phyloP scores from a whole-genome alignment of 108 stramenopile species.

The Seminavis robusta region DNA sequence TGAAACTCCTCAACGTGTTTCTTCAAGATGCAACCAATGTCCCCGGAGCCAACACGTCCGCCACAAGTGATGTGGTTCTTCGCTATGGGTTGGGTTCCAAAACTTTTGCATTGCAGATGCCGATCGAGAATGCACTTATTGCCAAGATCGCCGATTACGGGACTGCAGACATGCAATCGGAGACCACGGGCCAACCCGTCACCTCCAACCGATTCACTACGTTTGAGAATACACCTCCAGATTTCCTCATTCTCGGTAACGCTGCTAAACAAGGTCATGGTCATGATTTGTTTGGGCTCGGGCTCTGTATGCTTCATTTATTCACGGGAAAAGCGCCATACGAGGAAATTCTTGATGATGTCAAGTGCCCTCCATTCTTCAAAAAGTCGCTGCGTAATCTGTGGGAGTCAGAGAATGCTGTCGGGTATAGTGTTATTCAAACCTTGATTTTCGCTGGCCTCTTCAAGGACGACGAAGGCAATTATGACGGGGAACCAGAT shows the following conservation, averaged over 20 bases:
- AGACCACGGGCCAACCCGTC: constrained; percentile 77
- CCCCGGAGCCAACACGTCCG: constrained; percentile 13
- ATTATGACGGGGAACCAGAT: constrained; percentile 68
- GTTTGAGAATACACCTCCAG: constrained; percentile 95
- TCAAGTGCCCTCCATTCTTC: constrained; percentile 69
- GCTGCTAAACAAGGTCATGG: constrained; percentile 83
- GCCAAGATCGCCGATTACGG: constrained; percentile 98
- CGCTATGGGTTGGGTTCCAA: constrained; percentile 82
- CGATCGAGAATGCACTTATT: constrained; percentile 47
- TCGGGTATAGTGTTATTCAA: constrained; percentile 55
- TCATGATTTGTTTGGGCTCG: constrained; percentile 91
- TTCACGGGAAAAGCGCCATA: constrained; percentile 95
- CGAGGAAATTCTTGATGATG: constrained; percentile 93
- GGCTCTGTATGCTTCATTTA: constrained; percentile 93
- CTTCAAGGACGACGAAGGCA: constrained; percentile 72
- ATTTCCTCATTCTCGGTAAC: constrained; percentile 90
- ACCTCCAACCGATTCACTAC: constrained; percentile 94
- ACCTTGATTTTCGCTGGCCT: constrained; percentile 65
- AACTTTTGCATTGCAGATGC: constrained; percentile 62
- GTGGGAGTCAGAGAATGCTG: constrained; percentile 68
- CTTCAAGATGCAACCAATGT: constrained; percentile 57
- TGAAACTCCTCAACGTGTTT: constrained; percentile 98
- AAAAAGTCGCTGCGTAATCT: constrained; percentile 59
- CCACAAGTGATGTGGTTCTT: constrained; percentile 41
- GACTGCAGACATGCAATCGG: constrained; percentile 83